Percentiles rank a stretch among this genome's conserved stretches.
These are phyloP conservation scores for Ilex aquifolium DNA, from an alignment of 257 asterid species.

Conservation along the genomic window DNA sequence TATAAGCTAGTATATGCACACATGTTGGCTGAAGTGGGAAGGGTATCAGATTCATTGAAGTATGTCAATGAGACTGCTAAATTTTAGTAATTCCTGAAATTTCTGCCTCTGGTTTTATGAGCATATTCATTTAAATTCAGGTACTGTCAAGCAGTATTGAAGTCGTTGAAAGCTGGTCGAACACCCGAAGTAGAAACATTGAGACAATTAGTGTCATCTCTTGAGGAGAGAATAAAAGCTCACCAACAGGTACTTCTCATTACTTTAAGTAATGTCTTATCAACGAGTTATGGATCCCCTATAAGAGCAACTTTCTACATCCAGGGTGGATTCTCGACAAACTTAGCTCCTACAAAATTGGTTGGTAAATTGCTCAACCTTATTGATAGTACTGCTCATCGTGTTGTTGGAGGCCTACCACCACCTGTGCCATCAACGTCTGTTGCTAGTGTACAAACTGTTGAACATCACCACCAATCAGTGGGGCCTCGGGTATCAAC, in stretches of 20 bases:
- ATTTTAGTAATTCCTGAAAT: constrained; percentile 4
- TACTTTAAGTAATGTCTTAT: constrained; percentile 1
- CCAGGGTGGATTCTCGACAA: constrained; percentile 94
- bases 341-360: constrained; percentile 73
- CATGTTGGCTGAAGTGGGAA: constrained; percentile 98
- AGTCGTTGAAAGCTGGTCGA: constrained; percentile 82
- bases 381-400: constrained; percentile 76
- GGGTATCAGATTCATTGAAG: constrained; percentile 84
- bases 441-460: constrained; percentile 37
- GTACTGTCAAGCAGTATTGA: constrained; percentile 87
- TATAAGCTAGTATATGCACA: constrained; percentile 84
- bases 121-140: constrained; percentile 31
- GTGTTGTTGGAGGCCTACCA: constrained; percentile 75
- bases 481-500: constrained; percentile 59
- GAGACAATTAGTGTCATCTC: constrained; percentile 58
- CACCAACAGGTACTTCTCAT: constrained; percentile 67
- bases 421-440: constrained; percentile 50
- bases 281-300: constrained; percentile 9
- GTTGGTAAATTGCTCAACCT: constrained; percentile 78
- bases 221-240: constrained; percentile 88
- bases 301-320: constrained; percentile 22
- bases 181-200: constrained; percentile 71
- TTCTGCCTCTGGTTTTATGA: constrained; percentile 12
- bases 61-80: constrained; percentile 21
- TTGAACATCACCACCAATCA: constrained; percentile 45